Percentiles rank a stretch among this genome's conserved stretches.
These are phyloP conservation scores for Nakazawaea molendinolei DNA, from an alignment of 805 yeast genomes.

Conservation along the genomic window DNA sequence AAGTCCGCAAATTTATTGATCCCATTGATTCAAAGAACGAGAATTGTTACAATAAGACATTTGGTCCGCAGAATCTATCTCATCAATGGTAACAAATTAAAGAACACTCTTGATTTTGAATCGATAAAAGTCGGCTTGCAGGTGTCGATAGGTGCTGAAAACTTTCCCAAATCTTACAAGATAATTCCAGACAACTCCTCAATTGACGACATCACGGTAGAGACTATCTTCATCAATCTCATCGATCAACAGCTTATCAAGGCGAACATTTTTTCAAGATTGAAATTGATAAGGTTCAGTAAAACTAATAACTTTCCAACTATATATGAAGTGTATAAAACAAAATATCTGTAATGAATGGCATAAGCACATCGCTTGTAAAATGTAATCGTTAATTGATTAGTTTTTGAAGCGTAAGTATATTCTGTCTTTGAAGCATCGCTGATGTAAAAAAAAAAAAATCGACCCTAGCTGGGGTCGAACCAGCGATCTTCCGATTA, in stretches of 20 bases:
- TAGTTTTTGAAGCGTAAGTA: too few species aligned
- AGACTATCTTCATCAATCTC: conserved; percentile 43
- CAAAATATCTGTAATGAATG: conserved; percentile 11
- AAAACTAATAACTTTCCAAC: conserved; percentile 37
- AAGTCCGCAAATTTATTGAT: conserved; percentile 31
- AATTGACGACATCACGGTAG: conserved; percentile 36
- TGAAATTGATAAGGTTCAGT: conserved; percentile 33
- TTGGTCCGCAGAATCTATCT: conserved; percentile 20
- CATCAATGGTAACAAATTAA: conserved; percentile 7
- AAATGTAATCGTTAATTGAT: too few species aligned
- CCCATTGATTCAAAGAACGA: conserved; percentile 37
- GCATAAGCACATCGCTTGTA: too few species aligned
- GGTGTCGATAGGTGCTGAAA: conserved; percentile 15
- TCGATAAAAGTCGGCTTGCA: conserved; percentile 21
- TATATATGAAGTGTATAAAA: conserved; percentile 16
- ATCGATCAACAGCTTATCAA: conserved; percentile 47
- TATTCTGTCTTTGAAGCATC: too few species aligned
- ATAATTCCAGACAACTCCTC: conserved; percentile 19
- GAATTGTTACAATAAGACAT: conserved; percentile 41
- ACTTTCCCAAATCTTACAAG: conserved; percentile 13
- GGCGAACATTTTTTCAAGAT: conserved; percentile 41
- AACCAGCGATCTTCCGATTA: conserved; percentile 12
- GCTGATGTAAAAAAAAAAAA: background rate
- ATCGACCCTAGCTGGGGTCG: conserved; percentile 12
- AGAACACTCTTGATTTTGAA: conserved; percentile 16